Conservation (phyloP, 805 yeast genomes). For the Yamadazyma sp. region DNA sequence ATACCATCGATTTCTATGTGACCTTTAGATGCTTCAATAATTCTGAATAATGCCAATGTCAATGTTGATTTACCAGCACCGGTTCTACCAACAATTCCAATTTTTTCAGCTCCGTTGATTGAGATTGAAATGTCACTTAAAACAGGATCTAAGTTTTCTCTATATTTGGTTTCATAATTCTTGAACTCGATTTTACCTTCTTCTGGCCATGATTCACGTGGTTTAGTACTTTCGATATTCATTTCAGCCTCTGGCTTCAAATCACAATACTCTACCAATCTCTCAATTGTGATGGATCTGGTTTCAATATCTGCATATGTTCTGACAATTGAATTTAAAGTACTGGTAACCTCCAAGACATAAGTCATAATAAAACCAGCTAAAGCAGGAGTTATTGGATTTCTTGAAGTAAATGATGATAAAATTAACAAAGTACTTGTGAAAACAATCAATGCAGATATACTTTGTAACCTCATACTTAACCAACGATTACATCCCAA, state of each 20-base stretch:
- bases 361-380: conserved; percentile 39
- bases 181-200: conserved; percentile 65
- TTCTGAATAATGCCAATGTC: conserved; percentile 78
- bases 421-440: conserved; percentile 26
- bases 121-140: conserved; percentile 63
- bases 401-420: conserved; percentile 19
- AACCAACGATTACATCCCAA: conserved; percentile 34
- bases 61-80: conserved; percentile 95
- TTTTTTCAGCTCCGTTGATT: conserved; percentile 73
- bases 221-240: conserved; percentile 30
- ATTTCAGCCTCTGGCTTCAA: conserved; percentile 44
- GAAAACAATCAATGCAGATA: conserved; percentile 32
- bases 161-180: conserved; percentile 78
- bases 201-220: conserved; percentile 64
- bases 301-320: conserved; percentile 35
- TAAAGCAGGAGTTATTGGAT: conserved; percentile 28
- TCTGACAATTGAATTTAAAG: conserved; percentile 30
- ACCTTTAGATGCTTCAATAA: conserved; percentile 77
- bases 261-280: conserved; percentile 35
- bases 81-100: conserved; percentile 95
- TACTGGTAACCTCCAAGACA: conserved; percentile 28
- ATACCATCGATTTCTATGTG: conserved; percentile 68
- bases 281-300: conserved; percentile 32
- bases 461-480: conserved; percentile 33
- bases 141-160: conserved; percentile 77